These are phyloP conservation scores for Sporothrix protearum DNA, from an alignment of 2,329 filamentous ascomycete genomes.

Conservation along the genomic window DNA sequence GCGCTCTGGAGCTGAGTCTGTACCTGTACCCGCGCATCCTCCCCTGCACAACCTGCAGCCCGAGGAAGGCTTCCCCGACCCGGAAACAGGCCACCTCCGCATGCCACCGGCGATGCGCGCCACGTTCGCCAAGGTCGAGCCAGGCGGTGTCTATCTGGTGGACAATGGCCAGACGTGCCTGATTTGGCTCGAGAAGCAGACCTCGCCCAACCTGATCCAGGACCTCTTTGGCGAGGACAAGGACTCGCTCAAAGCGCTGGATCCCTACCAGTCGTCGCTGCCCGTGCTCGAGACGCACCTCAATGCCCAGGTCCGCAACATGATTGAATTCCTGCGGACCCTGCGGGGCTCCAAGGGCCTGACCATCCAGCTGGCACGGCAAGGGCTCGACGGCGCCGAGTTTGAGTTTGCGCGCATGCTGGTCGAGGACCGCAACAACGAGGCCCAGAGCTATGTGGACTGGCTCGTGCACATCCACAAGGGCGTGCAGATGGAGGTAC, in stretches of 20 bases:
- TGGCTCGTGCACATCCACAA: constrained; percentile 96
- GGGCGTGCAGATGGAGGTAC: constrained; percentile 82
- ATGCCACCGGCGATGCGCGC: constrained; percentile 78
- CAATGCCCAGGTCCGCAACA: constrained; percentile 91
- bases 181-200: constrained; percentile 88
- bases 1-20: constrained; percentile 76
- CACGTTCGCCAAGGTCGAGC: constrained; percentile 82
- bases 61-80: constrained; percentile 86
- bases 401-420: constrained; percentile 92
- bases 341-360: constrained; percentile 82
- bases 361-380: constrained; percentile 83
- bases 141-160: constrained; percentile 88
- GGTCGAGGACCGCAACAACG: constrained; percentile 93
- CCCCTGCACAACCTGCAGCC: constrained; percentile 84
- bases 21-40: constrained; percentile 96
- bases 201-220: constrained; percentile 83
- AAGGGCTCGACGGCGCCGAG: constrained; percentile 90
- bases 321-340: constrained; percentile 78
- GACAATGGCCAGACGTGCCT: constrained; percentile 93
- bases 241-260: constrained; percentile 67
- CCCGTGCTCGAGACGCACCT: constrained; percentile 87
- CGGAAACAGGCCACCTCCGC: constrained; percentile 77
- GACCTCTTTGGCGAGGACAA: constrained; percentile 84
- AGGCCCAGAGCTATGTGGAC: constrained; percentile 96
- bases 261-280: constrained; percentile 74